A percentile compares a stretch with the other conserved stretches of the same genome.
phyloP scores from a whole-genome alignment of 495 filamentous ascomycete genomes.

The Aspergillus sclerotioniger region DNA sequence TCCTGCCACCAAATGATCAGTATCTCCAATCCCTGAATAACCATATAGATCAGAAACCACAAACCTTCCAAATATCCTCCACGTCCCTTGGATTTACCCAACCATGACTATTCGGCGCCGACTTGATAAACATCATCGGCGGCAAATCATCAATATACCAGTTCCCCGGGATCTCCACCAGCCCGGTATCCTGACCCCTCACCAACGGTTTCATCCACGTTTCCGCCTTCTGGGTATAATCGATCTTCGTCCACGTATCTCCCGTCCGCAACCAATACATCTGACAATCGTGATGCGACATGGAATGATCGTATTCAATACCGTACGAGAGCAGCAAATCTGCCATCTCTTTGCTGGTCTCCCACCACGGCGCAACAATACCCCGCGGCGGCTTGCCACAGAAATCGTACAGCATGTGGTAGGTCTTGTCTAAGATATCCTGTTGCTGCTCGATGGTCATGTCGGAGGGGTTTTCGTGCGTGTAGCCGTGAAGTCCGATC shows the following conservation, averaged over 20 bases:
- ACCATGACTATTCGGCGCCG: slow-evolving; percentile 55
- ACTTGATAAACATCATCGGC: slow-evolving; percentile 64
- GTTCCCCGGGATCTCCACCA: slow-evolving; percentile 65
- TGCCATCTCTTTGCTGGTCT: slow-evolving; percentile 63
- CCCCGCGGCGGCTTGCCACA: slow-evolving; percentile 72
- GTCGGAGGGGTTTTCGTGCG: slow-evolving; percentile 70
- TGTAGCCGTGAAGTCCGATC: slow-evolving; percentile 74
- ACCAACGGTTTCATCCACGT: slow-evolving; percentile 67
- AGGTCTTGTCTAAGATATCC: slow-evolving; percentile 74
- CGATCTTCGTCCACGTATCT: slow-evolving; percentile 61
- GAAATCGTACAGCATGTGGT: slow-evolving; percentile 68
- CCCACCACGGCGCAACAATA: slow-evolving; percentile 67
- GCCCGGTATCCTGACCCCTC: slow-evolving; percentile 48
- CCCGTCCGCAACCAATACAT: slow-evolving; percentile 63
- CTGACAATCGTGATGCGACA: slow-evolving; percentile 66
- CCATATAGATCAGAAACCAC: slow-evolving; percentile 5
- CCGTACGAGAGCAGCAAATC: slow-evolving; percentile 66
- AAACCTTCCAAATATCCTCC: slow-evolving; percentile 55
- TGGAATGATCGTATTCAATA: slow-evolving; percentile 68
- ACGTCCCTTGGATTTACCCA: slow-evolving; percentile 61
- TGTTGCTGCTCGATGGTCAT: slow-evolving; percentile 75
- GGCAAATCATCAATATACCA: slow-evolving; percentile 69
- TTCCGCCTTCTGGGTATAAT: slow-evolving; percentile 57
- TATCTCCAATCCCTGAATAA: not conserved
- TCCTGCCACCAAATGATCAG: slow-evolving; percentile 31